Conservation (phyloP, 1,284 basidiomycete species). For the Hemileia vastatrix region DNA sequence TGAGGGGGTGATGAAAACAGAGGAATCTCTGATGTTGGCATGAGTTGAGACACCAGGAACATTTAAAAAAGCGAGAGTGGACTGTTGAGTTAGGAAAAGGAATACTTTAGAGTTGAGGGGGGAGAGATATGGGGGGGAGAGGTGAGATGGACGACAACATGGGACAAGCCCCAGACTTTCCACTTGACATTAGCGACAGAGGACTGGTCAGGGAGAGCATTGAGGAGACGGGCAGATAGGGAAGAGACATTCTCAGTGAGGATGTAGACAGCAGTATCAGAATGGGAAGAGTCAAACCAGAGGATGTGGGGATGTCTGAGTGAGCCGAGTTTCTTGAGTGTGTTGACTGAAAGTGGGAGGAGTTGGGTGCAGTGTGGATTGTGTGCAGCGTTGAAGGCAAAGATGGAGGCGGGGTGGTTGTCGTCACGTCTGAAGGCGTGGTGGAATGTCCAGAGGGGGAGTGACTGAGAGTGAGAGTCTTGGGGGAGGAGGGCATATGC, state of each 20-base stretch:
- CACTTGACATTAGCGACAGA: conserved; percentile 58
- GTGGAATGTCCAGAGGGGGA: conserved; percentile 26
- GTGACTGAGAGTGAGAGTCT: conserved; percentile 28
- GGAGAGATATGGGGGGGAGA: conserved; percentile 20
- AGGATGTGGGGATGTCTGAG: conserved; percentile 91
- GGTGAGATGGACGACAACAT: conserved; percentile 57
- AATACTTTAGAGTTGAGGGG: conserved; percentile 18
- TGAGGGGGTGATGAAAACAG: conserved; percentile 77
- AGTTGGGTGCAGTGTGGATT: too few relatives aligned
- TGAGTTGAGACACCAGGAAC: conserved; percentile 65
- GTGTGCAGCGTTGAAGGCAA: conserved; percentile 57
- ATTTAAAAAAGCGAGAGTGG: conserved; percentile 83
- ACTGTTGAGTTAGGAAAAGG: too few relatives aligned
- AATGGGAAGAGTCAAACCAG: conserved; percentile 85
- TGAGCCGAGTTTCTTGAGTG: conserved; percentile 78
- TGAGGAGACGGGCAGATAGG: conserved; percentile 58
- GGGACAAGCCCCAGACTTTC: conserved; percentile 89
- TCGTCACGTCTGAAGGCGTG: conserved; percentile 54
- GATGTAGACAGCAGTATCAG: conserved; percentile 76
- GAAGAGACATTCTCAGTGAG: conserved; percentile 87
- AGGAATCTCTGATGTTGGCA: conserved; percentile 66
- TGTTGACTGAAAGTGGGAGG: conserved; percentile 75
- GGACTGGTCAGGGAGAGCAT: conserved; percentile 5
- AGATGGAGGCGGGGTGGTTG: conserved; percentile 67
- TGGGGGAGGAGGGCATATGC: conserved; percentile 11